A percentile compares a stretch with the other conserved stretches of the same genome.
These are phyloP conservation scores for Erigeron canadensis DNA, from an alignment of 129 eudicot genomes.

Conservation along the genomic window DNA sequence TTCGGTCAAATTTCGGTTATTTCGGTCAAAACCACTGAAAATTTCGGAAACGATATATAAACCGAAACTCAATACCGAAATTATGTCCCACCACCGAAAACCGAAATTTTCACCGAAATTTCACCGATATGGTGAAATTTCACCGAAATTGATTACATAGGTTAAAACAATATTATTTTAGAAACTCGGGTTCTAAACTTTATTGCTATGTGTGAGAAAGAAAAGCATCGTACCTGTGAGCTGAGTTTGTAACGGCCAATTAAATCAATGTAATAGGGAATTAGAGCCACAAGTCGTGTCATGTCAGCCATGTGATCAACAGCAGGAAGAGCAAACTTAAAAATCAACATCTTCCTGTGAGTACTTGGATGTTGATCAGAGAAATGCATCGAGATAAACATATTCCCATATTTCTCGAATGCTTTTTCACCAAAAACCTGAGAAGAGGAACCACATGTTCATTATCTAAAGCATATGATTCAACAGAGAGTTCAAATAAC, in stretches of 20 bases:
- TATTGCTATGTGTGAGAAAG: background rate
- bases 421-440: conserved; percentile 92
- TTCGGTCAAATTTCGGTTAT: no score
- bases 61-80: no score
- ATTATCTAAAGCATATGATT: background rate
- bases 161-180: conserved; percentile 11
- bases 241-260: conserved; percentile 88
- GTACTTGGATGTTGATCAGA: conserved; percentile 79
- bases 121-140: no score
- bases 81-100: no score
- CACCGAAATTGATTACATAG: no score
- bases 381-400: conserved; percentile 86
- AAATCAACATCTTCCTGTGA: conserved; percentile 70
- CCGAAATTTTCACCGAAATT: no score
- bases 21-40: no score
- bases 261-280: conserved; percentile 85
- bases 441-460: background rate
- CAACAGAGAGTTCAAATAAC: background rate
- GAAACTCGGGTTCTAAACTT: background rate
- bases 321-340: conserved; percentile 84
- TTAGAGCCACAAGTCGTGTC: conserved; percentile 71
- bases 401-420: conserved; percentile 71
- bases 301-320: conserved; percentile 73
- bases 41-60: no score
- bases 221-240: conserved; percentile 55